phyloP scores from a whole-genome alignment of 2,329 filamentous ascomycete species.

The Fusarium paranaense region DNA sequence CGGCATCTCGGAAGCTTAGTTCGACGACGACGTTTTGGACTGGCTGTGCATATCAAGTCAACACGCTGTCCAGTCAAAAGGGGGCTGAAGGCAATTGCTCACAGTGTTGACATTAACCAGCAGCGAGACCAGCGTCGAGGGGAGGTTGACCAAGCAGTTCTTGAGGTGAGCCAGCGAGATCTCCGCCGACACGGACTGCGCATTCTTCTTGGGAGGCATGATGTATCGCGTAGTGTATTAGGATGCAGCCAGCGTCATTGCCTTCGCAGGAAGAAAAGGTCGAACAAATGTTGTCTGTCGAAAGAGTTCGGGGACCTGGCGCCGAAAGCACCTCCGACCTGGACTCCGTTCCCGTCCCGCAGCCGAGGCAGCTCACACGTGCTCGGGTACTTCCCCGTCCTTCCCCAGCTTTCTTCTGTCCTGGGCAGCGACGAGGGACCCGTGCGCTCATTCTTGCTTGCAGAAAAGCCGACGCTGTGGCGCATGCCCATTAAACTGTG shows the following conservation, averaged over 20 bases:
- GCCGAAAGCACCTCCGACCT: slow-evolving; percentile 36
- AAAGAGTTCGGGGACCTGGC: slow-evolving; percentile 14
- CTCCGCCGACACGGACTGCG: slow-evolving; percentile 79
- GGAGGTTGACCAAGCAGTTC: slow-evolving; percentile 95
- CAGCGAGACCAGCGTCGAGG: slow-evolving; percentile 83
- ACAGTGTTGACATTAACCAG: slow-evolving; percentile 92
- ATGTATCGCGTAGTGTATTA: slow-evolving; percentile 21
- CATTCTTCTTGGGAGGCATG: slow-evolving; percentile 65
- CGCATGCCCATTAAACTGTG: slow-evolving; percentile 43
- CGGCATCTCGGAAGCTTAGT: slow-evolving; percentile 74
- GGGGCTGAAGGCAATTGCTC: slow-evolving; percentile 50
- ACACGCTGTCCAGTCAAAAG: not conserved
- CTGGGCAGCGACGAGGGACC: not conserved
- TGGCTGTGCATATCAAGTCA: slow-evolving; percentile 63
- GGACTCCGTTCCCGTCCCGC: slow-evolving; percentile 34
- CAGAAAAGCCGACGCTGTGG: slow-evolving; percentile 26
- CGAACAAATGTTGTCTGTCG: slow-evolving; percentile 19
- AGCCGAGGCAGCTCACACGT: slow-evolving; percentile 53
- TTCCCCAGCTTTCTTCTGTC: slow-evolving; percentile 13
- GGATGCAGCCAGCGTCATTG: not conserved
- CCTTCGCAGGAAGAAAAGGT: slow-evolving; percentile 6
- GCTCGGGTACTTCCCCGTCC: slow-evolving; percentile 45
- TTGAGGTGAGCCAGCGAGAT: slow-evolving; percentile 88
- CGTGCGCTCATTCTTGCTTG: not conserved
- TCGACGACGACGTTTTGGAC: slow-evolving; percentile 98